Evolutionary conservation across 163 green algal species (phyloP).

Genomic region (Trebouxia gelatinosa): DNA sequence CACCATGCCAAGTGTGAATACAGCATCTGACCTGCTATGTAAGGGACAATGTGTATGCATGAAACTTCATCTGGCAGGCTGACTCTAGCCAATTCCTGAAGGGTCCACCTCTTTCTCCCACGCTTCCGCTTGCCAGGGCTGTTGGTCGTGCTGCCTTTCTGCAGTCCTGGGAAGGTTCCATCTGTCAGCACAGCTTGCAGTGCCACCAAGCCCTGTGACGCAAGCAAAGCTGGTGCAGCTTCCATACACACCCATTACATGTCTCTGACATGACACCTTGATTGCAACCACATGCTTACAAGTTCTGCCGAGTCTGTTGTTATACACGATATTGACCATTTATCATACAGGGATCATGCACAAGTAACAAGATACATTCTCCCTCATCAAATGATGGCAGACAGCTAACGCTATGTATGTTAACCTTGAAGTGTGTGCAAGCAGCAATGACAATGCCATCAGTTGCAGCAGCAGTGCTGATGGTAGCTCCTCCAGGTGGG

Average conservation of each 20-base stretch:
- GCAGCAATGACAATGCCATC: constrained; percentile 23
- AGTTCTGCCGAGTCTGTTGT: no score
- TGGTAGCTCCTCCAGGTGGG: constrained; percentile 19
- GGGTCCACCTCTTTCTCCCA: background rate
- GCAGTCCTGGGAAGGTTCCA: background rate
- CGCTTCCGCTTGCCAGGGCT: constrained; percentile 28
- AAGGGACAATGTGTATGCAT: constrained; percentile 16
- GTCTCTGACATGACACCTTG: no score
- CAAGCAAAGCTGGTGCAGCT: no score
- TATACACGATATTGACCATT: no score
- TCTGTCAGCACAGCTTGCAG: constrained; percentile 16
- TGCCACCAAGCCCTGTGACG: constrained; percentile 18
- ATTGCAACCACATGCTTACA: no score
- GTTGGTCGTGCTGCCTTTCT: background rate
- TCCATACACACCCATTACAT: background rate
- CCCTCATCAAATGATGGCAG: no score
- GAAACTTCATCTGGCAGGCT: constrained; percentile 22
- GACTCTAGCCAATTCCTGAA: background rate
- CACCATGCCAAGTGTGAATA: no score
- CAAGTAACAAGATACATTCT: no score
- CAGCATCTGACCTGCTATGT: background rate
- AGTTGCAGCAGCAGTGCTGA: constrained; percentile 26
- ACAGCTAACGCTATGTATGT: no score
- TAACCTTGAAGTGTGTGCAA: constrained; percentile 32
- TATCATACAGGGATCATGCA: no score